These are phyloP conservation scores for Skeletonema menzelii DNA, from an alignment of 108 stramenopile species.

Conservation along the genomic window DNA sequence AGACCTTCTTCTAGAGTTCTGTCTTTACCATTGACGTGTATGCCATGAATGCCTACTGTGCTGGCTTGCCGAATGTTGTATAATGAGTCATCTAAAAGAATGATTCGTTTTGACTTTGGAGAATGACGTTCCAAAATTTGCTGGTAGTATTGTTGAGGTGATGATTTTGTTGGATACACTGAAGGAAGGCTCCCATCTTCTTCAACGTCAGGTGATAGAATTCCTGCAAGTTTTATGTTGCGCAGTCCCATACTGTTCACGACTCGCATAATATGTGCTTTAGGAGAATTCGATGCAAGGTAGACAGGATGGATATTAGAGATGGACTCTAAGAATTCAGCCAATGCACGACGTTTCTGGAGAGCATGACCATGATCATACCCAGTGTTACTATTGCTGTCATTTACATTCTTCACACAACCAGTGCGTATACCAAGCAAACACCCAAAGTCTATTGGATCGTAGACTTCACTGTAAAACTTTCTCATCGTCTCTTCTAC, in stretches of 20 bases:
- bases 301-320: constrained; percentile 39
- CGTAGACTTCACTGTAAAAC: constrained; percentile 69
- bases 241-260: constrained; percentile 61
- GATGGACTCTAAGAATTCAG: constrained; percentile 28
- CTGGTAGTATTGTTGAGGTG: constrained; percentile 59
- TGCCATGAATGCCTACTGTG: constrained; percentile 46
- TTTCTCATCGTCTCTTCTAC: constrained; percentile 36
- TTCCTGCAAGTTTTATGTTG: constrained; percentile 26
- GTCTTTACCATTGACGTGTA: constrained; percentile 30
- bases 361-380: constrained; percentile 55
- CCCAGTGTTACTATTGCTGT: constrained; percentile 45
- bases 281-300: constrained; percentile 83
- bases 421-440: constrained; percentile 26
- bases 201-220: constrained; percentile 71
- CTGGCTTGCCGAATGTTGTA: constrained; percentile 48
- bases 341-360: constrained; percentile 30
- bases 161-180: constrained; percentile 70
- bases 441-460: constrained; percentile 56
- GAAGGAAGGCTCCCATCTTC: neutral
- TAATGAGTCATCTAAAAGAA: constrained; percentile 54
- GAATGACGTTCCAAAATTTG: constrained; percentile 33
- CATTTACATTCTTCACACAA: neutral
- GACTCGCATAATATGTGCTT: constrained; percentile 59
- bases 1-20: constrained; percentile 58
- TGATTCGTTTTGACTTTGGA: constrained; percentile 18